phyloP scores from a whole-genome alignment of 495 filamentous ascomycete species.

The Penicillium malachiteum region DNA sequence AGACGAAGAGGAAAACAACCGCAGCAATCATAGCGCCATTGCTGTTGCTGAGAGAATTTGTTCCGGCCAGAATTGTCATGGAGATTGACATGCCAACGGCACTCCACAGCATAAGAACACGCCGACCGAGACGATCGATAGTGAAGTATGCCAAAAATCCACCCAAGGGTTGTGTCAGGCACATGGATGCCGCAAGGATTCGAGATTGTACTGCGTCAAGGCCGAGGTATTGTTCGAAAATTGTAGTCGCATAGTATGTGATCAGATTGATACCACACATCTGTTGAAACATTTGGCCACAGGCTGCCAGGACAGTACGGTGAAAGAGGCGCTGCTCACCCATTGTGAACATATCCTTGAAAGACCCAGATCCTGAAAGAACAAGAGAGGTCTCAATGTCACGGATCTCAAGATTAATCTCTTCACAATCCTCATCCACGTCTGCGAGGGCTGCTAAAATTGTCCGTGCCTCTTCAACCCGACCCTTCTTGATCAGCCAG shows the following conservation, averaged over 20 bases:
- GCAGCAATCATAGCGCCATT: neutral
- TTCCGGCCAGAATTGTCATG: constrained; percentile 58
- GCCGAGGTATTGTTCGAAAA: constrained; percentile 52
- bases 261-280: constrained; percentile 28
- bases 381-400: constrained; percentile 43
- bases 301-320: constrained; percentile 30
- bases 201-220: constrained; percentile 76
- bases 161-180: constrained; percentile 71
- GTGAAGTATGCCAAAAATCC: constrained; percentile 74
- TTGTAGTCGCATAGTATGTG: constrained; percentile 21
- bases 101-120: constrained; percentile 61
- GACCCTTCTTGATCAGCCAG: constrained; percentile 56
- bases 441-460: constrained; percentile 45
- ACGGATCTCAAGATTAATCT: constrained; percentile 32
- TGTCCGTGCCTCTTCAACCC: constrained; percentile 51
- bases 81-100: constrained; percentile 55
- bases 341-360: constrained; percentile 33
- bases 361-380: constrained; percentile 27
- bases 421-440: constrained; percentile 19
- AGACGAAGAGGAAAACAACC: constrained; percentile 23
- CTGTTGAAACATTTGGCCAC: constrained; percentile 32
- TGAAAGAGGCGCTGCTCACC: constrained; percentile 35
- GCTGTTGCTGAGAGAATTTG: constrained; percentile 28
- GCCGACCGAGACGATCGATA: constrained; percentile 71
- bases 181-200: constrained; percentile 73